phyloP scores from a whole-genome alignment of 257 asterid species.

The Coffea canephora region DNA sequence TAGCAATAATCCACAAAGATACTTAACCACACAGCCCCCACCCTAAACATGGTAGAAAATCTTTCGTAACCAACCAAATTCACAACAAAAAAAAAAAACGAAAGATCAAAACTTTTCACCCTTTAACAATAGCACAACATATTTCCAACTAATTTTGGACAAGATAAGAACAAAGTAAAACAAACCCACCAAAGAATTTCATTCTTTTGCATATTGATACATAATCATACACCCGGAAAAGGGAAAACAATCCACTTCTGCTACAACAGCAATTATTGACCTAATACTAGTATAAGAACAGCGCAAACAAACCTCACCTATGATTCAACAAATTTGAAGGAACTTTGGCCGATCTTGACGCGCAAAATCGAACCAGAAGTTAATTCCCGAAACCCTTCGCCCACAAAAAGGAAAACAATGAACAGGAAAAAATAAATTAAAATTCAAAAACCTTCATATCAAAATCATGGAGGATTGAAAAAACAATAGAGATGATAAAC shows the following conservation, averaged over 20 bases:
- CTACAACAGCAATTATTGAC: not conserved
- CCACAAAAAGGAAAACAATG: not conserved
- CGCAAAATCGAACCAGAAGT: slow-evolving; percentile 13
- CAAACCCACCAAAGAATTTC: not conserved
- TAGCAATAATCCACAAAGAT: not conserved
- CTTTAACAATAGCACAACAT: not conserved
- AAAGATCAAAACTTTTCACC: slow-evolving; percentile 9
- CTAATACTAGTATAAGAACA: not conserved
- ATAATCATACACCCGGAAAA: not conserved
- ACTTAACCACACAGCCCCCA: not conserved
- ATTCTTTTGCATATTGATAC: not conserved
- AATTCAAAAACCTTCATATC: not conserved
- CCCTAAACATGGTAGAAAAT: not conserved
- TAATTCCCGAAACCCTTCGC: slow-evolving; percentile 7
- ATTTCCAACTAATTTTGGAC: not conserved
- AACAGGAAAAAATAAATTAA: not conserved
- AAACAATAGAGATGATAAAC: not conserved
- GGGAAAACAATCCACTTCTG: not conserved
- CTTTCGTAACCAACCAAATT: not conserved
- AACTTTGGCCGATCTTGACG: slow-evolving; percentile 21
- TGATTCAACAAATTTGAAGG: not conserved
- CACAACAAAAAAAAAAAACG: not conserved
- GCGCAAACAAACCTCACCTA: not conserved
- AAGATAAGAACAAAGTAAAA: not conserved
- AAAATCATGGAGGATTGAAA: not conserved